Conservation (phyloP, 768 basidiomycete genomes). For the Lactarius evosmus region DNA sequence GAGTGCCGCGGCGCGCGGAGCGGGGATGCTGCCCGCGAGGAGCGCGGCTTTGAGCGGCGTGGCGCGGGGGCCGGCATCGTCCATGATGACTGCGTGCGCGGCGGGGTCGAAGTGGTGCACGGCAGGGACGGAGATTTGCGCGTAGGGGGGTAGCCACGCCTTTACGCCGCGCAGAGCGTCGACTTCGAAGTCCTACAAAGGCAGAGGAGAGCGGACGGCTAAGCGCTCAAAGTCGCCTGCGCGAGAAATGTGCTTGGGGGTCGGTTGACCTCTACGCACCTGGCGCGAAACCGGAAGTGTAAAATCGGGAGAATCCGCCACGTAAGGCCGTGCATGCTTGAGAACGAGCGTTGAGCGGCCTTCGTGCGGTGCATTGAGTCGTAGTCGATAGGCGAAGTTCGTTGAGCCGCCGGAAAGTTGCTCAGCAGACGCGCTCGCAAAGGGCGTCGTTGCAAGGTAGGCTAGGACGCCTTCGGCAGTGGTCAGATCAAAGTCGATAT, state of each 20-base stretch:
- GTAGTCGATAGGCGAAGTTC: constrained; percentile 60
- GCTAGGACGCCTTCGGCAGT: constrained; percentile 35
- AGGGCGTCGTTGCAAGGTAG: constrained; percentile 50
- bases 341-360: constrained; percentile 49
- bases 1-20: constrained; percentile 41
- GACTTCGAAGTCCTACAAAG: constrained; percentile 41
- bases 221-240: not conserved
- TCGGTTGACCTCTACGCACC: constrained; percentile 36
- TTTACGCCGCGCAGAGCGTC: constrained; percentile 48
- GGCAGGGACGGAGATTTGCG: constrained; percentile 47
- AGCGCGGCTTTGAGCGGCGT: constrained; percentile 43
- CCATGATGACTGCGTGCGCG: constrained; percentile 55
- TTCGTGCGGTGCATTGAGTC: constrained; percentile 40
- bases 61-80: constrained; percentile 49
- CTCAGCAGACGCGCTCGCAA: constrained; percentile 41
- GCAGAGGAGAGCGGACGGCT: too few relatives aligned
- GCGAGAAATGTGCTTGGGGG: not conserved
- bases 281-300: constrained; percentile 49
- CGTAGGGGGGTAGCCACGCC: constrained; percentile 37
- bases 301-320: constrained; percentile 28
- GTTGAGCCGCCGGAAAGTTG: constrained; percentile 49
- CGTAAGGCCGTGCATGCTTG: constrained; percentile 50
- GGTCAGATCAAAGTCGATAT: constrained; percentile 30
- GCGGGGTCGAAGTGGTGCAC: constrained; percentile 50
- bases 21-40: constrained; percentile 33